Conservation (phyloP, 2,329 filamentous ascomycete species). For the Xylariaceae sp. region DNA sequence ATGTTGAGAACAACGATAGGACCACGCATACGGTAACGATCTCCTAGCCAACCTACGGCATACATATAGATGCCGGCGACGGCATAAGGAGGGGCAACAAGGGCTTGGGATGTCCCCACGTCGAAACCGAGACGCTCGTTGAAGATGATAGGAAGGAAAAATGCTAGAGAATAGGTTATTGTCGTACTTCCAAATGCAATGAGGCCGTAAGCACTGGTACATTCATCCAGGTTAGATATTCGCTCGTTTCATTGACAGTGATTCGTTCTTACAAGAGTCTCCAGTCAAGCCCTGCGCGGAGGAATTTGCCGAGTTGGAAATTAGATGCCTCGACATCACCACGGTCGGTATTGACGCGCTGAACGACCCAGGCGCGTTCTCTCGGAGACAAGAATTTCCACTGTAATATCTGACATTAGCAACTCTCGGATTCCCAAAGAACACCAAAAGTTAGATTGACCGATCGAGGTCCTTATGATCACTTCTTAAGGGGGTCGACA, state of each 20-base stretch:
- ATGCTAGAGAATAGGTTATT: conserved; percentile 69
- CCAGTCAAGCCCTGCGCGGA: conserved; percentile 35
- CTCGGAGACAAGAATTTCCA: conserved; percentile 38
- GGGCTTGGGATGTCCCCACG: conserved; percentile 60
- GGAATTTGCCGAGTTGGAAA: conserved; percentile 37
- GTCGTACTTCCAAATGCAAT: conserved; percentile 64
- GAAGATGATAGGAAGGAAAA: conserved; percentile 74
- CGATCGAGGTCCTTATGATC: too few species aligned
- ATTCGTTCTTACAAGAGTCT: conserved; percentile 39
- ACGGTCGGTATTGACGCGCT: conserved; percentile 41
- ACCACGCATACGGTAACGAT: conserved; percentile 61
- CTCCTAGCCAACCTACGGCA: conserved; percentile 55
- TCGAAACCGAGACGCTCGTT: conserved; percentile 57
- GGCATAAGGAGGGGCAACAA: conserved; percentile 64
- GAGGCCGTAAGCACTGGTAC: conserved; percentile 52
- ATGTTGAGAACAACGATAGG: conserved; percentile 63
- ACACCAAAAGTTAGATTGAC: too few species aligned
- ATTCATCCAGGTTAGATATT: conserved; percentile 39
- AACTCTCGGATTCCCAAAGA: too few species aligned
- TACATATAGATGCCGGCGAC: conserved; percentile 62
- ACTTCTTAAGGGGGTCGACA: not conserved
- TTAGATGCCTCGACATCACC: conserved; percentile 44
- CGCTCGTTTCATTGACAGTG: not conserved
- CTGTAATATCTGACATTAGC: conserved; percentile 1
- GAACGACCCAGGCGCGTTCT: conserved; percentile 37